Evolutionary conservation across 2,329 filamentous ascomycete genomes (phyloP).

Genomic region (Aspergillus viridinutans): DNA sequence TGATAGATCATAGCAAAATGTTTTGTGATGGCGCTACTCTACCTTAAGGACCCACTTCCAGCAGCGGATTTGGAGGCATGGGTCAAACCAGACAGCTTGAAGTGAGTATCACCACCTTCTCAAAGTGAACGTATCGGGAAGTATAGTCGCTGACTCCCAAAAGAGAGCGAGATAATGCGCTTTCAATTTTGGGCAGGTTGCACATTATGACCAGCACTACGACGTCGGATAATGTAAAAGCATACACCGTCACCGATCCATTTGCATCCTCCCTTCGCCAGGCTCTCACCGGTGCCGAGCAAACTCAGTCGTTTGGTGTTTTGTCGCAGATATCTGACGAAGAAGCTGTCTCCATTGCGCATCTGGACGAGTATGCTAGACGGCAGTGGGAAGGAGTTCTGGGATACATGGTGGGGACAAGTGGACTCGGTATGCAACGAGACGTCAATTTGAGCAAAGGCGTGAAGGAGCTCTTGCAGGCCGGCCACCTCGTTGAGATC

Average conservation of each 20-base stretch:
- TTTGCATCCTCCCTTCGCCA: constrained; percentile 80
- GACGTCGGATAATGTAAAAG: constrained; percentile 58
- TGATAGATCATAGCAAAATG: constrained; percentile 65
- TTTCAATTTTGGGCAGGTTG: constrained; percentile 76
- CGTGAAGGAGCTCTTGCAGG: constrained; percentile 78
- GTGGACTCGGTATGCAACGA: constrained; percentile 45
- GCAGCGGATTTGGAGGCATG: constrained; percentile 79
- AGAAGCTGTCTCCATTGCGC: constrained; percentile 61
- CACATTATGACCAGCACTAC: constrained; percentile 72
- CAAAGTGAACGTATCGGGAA: background rate
- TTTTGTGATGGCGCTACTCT: constrained; percentile 92
- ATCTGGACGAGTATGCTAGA: constrained; percentile 80
- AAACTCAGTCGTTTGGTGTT: constrained; percentile 86
- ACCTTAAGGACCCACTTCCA: constrained; percentile 75
- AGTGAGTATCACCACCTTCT: constrained; percentile 34
- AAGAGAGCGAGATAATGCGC: constrained; percentile 76
- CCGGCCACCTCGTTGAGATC: constrained; percentile 73
- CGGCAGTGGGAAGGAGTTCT: constrained; percentile 93
- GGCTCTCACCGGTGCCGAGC: constrained; percentile 80
- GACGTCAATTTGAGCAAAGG: constrained; percentile 60
- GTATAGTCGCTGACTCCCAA: background rate
- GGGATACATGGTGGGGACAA: constrained; percentile 78
- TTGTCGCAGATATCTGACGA: constrained; percentile 64
- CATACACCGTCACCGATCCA: constrained; percentile 72
- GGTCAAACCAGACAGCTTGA: constrained; percentile 66